Conservation (phyloP, 208 protist species). For the Vickermania spadyakhi region DNA sequence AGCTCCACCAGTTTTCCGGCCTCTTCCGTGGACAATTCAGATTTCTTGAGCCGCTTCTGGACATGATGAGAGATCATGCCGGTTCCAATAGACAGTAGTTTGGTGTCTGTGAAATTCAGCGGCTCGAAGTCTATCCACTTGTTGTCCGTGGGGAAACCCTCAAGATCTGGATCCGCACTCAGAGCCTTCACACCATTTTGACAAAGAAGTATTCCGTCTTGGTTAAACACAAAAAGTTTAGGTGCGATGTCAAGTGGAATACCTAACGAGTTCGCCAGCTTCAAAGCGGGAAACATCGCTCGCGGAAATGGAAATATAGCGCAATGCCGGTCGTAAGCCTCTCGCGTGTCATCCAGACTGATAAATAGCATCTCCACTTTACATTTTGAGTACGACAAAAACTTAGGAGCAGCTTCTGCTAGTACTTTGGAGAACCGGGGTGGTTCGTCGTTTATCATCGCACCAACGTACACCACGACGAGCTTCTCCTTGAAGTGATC, state of each 20-base stretch:
- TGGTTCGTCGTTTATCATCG: constrained; percentile 2
- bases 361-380: constrained; percentile 43
- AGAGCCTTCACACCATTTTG: constrained; percentile 43
- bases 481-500: constrained; percentile 25
- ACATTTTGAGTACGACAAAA: not conserved
- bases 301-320: constrained; percentile 31
- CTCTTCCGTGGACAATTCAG: constrained; percentile 6
- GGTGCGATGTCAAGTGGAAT: constrained; percentile 17
- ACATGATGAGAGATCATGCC: constrained; percentile 49
- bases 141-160: constrained; percentile 27
- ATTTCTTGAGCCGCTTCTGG: constrained; percentile 23
- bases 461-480: constrained; percentile 38
- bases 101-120: constrained; percentile 38
- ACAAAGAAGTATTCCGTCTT: constrained; percentile 39
- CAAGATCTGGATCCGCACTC: constrained; percentile 35
- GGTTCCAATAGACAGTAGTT: constrained; percentile 25
- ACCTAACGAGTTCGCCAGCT: constrained; percentile 19
- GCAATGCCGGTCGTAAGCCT: constrained; percentile 29
- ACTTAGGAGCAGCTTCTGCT: constrained; percentile 17
- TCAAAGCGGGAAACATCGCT: constrained; percentile 26
- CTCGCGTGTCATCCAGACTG: constrained; percentile 27
- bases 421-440: constrained; percentile 24
- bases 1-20: constrained; percentile 26
- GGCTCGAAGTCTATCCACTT: constrained; percentile 28
- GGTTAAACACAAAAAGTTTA: constrained; percentile 40